Conservation (phyloP, 208 protist species). For the Leishmania martiniquensis region DNA sequence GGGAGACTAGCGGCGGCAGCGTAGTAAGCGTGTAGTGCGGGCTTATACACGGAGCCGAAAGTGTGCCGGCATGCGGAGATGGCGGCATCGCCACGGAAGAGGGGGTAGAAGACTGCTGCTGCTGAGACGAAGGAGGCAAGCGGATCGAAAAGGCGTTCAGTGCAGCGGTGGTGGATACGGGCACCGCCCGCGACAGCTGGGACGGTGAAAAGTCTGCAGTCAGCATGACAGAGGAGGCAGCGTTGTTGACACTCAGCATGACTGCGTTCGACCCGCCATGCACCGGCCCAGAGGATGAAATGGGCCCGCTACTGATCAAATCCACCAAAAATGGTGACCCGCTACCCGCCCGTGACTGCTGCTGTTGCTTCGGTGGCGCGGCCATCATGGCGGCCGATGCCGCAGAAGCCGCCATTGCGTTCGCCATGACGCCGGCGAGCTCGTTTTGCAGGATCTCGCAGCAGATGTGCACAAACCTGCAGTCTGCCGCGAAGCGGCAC, state of each 20-base stretch:
- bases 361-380: constrained; percentile 5
- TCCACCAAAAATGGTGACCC: background rate
- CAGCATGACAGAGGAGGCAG: background rate
- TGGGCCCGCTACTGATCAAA: background rate
- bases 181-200: background rate
- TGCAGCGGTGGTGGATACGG: background rate
- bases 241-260: constrained; percentile 1
- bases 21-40: background rate
- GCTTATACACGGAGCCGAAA: background rate
- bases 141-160: background rate
- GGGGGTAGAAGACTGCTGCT: constrained; percentile 5
- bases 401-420: background rate
- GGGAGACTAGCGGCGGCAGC: background rate
- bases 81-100: background rate
- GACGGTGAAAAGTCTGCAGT: background rate
- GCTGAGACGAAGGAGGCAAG: background rate
- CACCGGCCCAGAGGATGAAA: background rate
- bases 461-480: constrained; percentile 86
- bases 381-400: background rate
- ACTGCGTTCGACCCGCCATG: constrained; percentile 1
- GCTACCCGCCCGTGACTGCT: background rate
- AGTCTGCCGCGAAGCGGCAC: constrained; percentile 81
- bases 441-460: constrained; percentile 46
- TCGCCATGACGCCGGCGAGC: constrained; percentile 32
- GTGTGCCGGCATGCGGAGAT: background rate